Percentiles rank a stretch among this genome's conserved stretches.
These are phyloP conservation scores for Mycena epipterygia DNA, from an alignment of 768 basidiomycete species.

Conservation along the genomic window DNA sequence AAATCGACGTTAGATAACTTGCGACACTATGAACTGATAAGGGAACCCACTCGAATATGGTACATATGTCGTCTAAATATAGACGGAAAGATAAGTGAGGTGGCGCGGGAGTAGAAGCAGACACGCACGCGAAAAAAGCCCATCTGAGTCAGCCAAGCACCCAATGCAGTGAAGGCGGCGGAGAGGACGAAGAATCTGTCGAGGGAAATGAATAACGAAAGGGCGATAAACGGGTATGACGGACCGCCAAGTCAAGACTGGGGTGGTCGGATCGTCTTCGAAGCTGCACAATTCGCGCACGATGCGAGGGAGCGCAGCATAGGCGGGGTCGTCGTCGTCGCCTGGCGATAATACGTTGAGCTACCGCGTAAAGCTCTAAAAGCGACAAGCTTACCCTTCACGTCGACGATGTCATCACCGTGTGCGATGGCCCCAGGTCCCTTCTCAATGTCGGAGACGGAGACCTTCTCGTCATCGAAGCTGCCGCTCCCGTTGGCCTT, in stretches of 20 bases:
- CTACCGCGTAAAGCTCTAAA: background rate
- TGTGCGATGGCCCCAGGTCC: conserved; percentile 7
- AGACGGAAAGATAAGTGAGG: background rate
- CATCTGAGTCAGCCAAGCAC: conserved; percentile 44
- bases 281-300: conserved; percentile 42
- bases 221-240: background rate
- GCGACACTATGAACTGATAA: background rate
- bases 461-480: conserved; percentile 31
- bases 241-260: conserved; percentile 44
- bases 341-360: conserved; percentile 15
- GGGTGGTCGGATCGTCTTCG: conserved; percentile 40
- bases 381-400: conserved; percentile 28
- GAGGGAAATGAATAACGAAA: background rate
- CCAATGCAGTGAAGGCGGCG: conserved; percentile 40
- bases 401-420: conserved; percentile 28
- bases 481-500: conserved; percentile 17
- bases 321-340: conserved; percentile 41
- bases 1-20: background rate
- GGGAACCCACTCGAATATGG: conserved; percentile 42
- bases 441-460: conserved; percentile 28
- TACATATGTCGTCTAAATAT: conserved; percentile 40
- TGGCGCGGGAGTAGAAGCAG: background rate
- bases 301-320: conserved; percentile 38
- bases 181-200: conserved; percentile 42
- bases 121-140: conserved; percentile 39